These are phyloP conservation scores for Paralagenidium karlingii DNA, from an alignment of 352 stramenopile species.

Conservation along the genomic window DNA sequence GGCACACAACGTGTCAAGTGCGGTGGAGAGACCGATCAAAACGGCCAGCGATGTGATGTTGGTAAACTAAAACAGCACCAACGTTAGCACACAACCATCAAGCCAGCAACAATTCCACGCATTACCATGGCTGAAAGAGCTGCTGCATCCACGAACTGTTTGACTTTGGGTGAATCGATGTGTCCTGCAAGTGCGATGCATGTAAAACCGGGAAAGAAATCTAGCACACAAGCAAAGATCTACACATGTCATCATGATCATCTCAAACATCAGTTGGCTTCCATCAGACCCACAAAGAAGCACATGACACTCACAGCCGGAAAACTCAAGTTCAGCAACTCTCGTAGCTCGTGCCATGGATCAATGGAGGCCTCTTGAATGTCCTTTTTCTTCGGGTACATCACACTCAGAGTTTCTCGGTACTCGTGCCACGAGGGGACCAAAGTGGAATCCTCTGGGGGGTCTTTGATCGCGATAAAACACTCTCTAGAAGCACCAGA, in stretches of 20 bases:
- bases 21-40: conserved; percentile 63
- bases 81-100: conserved; percentile 21
- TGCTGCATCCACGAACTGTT: conserved; percentile 54
- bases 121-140: conserved; percentile 57
- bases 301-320: no score
- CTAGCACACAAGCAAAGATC: no score
- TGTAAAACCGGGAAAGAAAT: conserved; percentile 56
- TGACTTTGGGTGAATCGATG: conserved; percentile 28
- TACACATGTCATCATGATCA: no score
- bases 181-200: conserved; percentile 53
- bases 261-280: no score
- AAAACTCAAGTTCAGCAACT: conserved; percentile 28
- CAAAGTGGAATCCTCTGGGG: no score
- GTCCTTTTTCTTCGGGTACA: no score
- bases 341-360: conserved; percentile 17
- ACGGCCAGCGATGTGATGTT: conserved; percentile 72
- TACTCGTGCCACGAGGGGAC: no score
- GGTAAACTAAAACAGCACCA: conserved; percentile 48
- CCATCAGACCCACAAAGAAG: no score
- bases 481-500: no score
- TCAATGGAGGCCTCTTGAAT: no score
- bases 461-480: no score
- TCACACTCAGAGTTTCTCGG: no score
- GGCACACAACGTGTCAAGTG: conserved; percentile 82
- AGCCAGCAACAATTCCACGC: conserved; percentile 15